Evolutionary conservation across 1,139 yeast genomes (phyloP).

Genomic region (Geotrichum restrictum): DNA sequence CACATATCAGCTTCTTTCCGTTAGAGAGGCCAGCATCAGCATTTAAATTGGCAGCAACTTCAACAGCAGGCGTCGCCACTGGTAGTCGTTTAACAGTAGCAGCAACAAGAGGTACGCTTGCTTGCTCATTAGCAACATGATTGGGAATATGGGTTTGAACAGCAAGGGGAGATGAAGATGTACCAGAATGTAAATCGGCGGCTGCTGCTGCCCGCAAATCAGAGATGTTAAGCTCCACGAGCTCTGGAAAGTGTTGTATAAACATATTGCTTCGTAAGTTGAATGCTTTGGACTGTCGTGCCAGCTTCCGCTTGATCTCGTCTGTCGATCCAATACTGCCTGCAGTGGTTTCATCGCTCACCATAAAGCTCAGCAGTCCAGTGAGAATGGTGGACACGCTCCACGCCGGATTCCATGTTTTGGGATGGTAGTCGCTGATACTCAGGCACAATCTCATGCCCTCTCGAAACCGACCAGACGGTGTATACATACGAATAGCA

Average conservation of each 20-base stretch:
- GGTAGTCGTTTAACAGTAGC: too few relatives aligned
- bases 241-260: conserved; percentile 13
- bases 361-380: conserved; percentile 82
- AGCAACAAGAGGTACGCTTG: too few relatives aligned
- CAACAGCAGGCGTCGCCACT: neutral
- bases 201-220: too few relatives aligned
- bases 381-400: conserved; percentile 80
- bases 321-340: conserved; percentile 12
- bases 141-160: too few relatives aligned
- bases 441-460: conserved; percentile 78
- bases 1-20: conserved; percentile 9
- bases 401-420: conserved; percentile 95
- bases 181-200: too few relatives aligned
- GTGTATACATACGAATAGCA: conserved; percentile 82
- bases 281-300: conserved; percentile 8
- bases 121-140: too few relatives aligned
- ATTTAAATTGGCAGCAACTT: neutral
- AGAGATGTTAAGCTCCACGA: conserved; percentile 9
- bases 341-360: conserved; percentile 31
- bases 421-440: conserved; percentile 92
- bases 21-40: conserved; percentile 13
- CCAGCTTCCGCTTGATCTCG: conserved; percentile 9
- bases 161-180: too few relatives aligned
- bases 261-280: conserved; percentile 16
- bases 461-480: conserved; percentile 67